Evolutionary conservation across 257 asterid genomes (phyloP), one percentile per base, ranked within the genome.

Genomic region (Nicotiana sylvestris): DNA sequence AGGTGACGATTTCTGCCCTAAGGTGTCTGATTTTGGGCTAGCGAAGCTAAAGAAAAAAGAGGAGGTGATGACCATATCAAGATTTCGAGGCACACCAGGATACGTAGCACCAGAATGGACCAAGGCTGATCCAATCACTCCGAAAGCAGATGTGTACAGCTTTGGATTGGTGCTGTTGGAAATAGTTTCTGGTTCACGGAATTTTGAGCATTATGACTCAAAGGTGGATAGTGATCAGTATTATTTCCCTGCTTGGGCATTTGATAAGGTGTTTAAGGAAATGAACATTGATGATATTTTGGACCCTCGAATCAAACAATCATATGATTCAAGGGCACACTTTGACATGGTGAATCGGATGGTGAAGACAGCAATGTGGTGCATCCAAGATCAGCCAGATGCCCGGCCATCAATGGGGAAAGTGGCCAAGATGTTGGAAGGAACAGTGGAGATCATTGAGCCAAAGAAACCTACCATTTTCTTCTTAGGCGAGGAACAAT

Each of bases 41-140:
- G 97, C 99, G 0, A 95, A 95, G 67, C 70, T 93, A 86, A 92
- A 91, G 93, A 91, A 93, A 85, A 92, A 93, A 76, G 98, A 93
- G 80, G 98, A 93, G 70, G 85, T 87, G 86, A 84, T 91, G 67
- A 91, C 87, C 16, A 89, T 88, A 69, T 91, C 97, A 12, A 81
- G 89, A 62, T 77, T 92, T 51, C 94, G 97, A 2, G 98, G 98
- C 11, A 95, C 98, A 0, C 92, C 89, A 0, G 98, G 99, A 64
- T 95, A 95, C 83, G 87, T 93, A 90, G 99, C 99, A 2, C 99
- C 99, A 0, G 99, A 95, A 81, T 95, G 99, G 98, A 78, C 86
- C 0, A 87, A 89, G 66, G 88, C 89, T 0, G 94, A 91, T 9
- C 97, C 90, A 21, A 93, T 93, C 81, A 92, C 99, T 3, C 89